Percentiles rank a stretch among this genome's conserved stretches.
These are phyloP conservation scores for Neoscytalidium dimidiatum DNA, from an alignment of 2,329 filamentous ascomycete genomes.

Conservation along the genomic window DNA sequence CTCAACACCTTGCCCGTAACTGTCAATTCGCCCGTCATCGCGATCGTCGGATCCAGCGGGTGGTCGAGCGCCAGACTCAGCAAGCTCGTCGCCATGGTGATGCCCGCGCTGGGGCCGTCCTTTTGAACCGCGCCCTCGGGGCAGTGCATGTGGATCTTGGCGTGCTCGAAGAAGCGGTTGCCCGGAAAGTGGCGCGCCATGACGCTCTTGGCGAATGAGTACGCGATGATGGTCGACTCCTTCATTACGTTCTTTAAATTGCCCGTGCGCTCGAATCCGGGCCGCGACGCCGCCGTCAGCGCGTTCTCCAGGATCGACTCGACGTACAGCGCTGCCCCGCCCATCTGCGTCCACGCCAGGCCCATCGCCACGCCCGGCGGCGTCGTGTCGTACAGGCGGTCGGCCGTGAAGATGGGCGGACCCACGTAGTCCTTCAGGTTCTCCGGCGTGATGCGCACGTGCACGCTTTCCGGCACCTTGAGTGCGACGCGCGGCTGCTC, in stretches of 20 bases:
- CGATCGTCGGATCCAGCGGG: constrained; percentile 79
- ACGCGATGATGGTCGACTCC: constrained; percentile 91
- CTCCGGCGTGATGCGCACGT: constrained; percentile 82
- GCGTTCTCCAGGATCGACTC: constrained; percentile 92
- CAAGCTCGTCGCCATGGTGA: constrained; percentile 96
- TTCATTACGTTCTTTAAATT: constrained; percentile 98
- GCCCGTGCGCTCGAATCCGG: constrained; percentile 86
- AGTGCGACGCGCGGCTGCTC: constrained; percentile 73
- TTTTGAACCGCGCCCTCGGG: constrained; percentile 96
- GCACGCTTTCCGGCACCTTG: constrained; percentile 81
- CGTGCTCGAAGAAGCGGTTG: constrained; percentile 95
- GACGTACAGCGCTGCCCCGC: constrained; percentile 93
- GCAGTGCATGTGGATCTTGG: constrained; percentile 92
- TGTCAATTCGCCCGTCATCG: constrained; percentile 97
- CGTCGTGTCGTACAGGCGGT: constrained; percentile 90
- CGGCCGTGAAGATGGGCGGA: constrained; percentile 91
- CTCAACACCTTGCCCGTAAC: constrained; percentile 94
- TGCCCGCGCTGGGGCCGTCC: constrained; percentile 77
- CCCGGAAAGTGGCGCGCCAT: constrained; percentile 83
- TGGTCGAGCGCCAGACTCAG: constrained; percentile 81
- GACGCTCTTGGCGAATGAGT: constrained; percentile 90
- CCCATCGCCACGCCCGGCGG: constrained; percentile 97
- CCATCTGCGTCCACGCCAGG: constrained; percentile 96
- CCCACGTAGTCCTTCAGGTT: constrained; percentile 97
- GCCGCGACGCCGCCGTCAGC: constrained; percentile 70